A percentile compares a stretch with the other conserved stretches of the same genome.
Conservation (phyloP, 306 rosid genomes). For the Echinosophora koreensis region DNA sequence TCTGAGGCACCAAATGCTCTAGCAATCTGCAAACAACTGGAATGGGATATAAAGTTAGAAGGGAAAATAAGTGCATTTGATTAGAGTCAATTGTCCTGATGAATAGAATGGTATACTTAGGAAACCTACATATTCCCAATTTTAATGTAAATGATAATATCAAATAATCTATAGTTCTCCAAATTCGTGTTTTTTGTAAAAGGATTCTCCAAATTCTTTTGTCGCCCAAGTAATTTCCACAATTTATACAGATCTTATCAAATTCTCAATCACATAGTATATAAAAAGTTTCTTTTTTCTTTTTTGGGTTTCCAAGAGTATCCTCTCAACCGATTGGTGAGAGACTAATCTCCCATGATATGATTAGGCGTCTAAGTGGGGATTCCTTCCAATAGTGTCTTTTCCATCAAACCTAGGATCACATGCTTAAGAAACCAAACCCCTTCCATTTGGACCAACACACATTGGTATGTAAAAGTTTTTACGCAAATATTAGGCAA, state of each 20-base stretch:
- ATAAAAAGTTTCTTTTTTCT: background rate
- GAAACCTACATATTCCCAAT: slow-evolving; percentile 16
- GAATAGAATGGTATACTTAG: slow-evolving; percentile 24
- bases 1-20: slow-evolving; percentile 97
- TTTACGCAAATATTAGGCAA: slow-evolving; percentile 1
- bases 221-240: background rate
- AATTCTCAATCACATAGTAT: slow-evolving; percentile 11
- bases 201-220: background rate
- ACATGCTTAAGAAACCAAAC: too few relatives aligned
- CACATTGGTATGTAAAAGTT: background rate
- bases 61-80: slow-evolving; percentile 36
- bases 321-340: too few relatives aligned
- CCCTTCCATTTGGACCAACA: too few relatives aligned
- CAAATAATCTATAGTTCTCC: background rate
- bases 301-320: too few relatives aligned
- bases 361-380: too few relatives aligned
- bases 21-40: slow-evolving; percentile 99
- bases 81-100: slow-evolving; percentile 30
- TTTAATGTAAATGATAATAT: background rate
- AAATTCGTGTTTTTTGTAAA: too few relatives aligned
- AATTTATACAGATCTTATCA: slow-evolving; percentile 30
- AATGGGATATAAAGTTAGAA: slow-evolving; percentile 45
- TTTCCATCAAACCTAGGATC: too few relatives aligned
- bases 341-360: too few relatives aligned
- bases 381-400: too few relatives aligned